These are phyloP conservation scores for Talaromyces ruber DNA, from an alignment of 495 filamentous ascomycete species.

Conservation along the genomic window DNA sequence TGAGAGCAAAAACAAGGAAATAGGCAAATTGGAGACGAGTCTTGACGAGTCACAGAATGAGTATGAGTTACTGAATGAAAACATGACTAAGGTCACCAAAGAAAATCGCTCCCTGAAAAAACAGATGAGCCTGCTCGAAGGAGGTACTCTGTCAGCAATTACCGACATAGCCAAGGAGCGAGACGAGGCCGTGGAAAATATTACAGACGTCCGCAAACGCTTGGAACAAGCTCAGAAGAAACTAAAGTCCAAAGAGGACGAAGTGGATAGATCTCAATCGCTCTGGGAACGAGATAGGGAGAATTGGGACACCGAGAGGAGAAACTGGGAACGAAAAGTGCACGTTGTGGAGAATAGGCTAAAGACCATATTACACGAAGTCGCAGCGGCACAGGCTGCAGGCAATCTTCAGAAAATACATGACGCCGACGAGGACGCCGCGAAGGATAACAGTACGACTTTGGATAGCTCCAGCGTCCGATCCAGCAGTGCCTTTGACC, in stretches of 20 bases:
- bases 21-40: conserved; percentile 72
- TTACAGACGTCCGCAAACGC: conserved; percentile 64
- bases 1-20: conserved; percentile 74
- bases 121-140: conserved; percentile 78
- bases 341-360: conserved; percentile 83
- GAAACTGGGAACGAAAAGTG: conserved; percentile 70
- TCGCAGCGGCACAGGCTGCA: conserved; percentile 64
- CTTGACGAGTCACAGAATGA: conserved; percentile 65
- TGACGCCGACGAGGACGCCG: conserved; percentile 12
- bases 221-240: conserved; percentile 74
- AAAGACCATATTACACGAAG: conserved; percentile 73
- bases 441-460: conserved; percentile 39
- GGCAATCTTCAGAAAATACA: conserved; percentile 18
- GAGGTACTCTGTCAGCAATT: conserved; percentile 75
- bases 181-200: conserved; percentile 71
- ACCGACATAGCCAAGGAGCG: conserved; percentile 76
- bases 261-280: conserved; percentile 62
- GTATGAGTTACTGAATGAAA: conserved; percentile 56
- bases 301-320: conserved; percentile 70
- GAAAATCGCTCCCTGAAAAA: conserved; percentile 76
- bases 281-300: conserved; percentile 78
- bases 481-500: conserved; percentile 55
- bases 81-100: conserved; percentile 51
- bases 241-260: conserved; percentile 73
- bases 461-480: conserved; percentile 66